A percentile compares a stretch with the other conserved stretches of the same genome.
These are phyloP conservation scores for Aechmea fasciata DNA, from an alignment of 176 grass and related monocot genomes.

Conservation along the genomic window DNA sequence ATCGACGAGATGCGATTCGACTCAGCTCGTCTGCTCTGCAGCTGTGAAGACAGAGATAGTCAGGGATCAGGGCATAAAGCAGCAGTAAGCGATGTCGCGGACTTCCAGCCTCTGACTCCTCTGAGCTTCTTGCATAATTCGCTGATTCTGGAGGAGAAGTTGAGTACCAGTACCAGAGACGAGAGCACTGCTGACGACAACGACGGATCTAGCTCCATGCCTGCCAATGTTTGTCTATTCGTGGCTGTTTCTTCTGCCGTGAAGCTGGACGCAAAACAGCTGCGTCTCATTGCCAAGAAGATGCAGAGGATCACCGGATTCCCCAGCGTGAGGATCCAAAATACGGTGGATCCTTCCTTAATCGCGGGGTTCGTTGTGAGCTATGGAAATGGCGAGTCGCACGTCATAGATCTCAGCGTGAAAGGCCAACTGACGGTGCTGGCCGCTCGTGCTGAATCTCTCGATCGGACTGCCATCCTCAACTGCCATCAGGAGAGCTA, in stretches of 20 bases:
- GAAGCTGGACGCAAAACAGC: slow-evolving; percentile 55
- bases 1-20: too few relatives aligned
- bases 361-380: slow-evolving; percentile 80
- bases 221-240: slow-evolving; percentile 27
- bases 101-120: slow-evolving; percentile 48
- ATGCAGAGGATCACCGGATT: slow-evolving; percentile 86
- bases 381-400: slow-evolving; percentile 63
- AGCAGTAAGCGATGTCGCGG: slow-evolving; percentile 22
- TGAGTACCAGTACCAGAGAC: slow-evolving; percentile 15
- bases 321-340: slow-evolving; percentile 48
- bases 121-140: slow-evolving; percentile 49
- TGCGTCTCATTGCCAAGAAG: slow-evolving; percentile 75
- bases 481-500: neutral
- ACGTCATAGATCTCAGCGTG: slow-evolving; percentile 85
- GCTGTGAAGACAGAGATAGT: slow-evolving; percentile 24
- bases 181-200: slow-evolving; percentile 2
- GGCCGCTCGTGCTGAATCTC: slow-evolving; percentile 54
- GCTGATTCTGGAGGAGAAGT: slow-evolving; percentile 30
- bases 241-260: slow-evolving; percentile 77
- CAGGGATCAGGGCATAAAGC: slow-evolving; percentile 27
- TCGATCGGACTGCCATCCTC: slow-evolving; percentile 33
- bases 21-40: neutral
- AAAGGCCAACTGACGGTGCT: slow-evolving; percentile 58
- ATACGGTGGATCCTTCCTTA: slow-evolving; percentile 60
- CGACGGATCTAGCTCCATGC: neutral